Conservation (phyloP, 2,329 filamentous ascomycete species). For the Aureobasidium sp. region DNA sequence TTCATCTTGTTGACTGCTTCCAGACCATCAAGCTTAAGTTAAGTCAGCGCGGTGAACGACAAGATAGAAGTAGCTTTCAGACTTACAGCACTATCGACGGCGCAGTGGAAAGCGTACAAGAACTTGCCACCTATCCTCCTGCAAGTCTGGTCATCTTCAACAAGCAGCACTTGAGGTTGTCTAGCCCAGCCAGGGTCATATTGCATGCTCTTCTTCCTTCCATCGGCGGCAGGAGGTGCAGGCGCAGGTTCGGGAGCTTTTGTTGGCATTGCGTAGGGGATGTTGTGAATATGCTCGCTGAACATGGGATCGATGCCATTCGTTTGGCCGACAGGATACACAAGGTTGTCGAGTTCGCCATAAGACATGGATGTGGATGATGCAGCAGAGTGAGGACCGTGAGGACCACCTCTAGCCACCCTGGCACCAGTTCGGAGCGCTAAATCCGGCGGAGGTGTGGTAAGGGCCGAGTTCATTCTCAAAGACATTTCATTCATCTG, state of each 20-base stretch:
- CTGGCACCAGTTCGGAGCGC: slow-evolving; percentile 34
- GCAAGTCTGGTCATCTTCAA: slow-evolving; percentile 70
- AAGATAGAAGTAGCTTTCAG: not conserved
- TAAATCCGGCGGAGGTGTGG: slow-evolving; percentile 48
- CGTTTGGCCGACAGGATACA: slow-evolving; percentile 84
- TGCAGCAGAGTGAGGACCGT: slow-evolving; percentile 35
- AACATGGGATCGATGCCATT: slow-evolving; percentile 94
- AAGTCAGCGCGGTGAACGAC: slow-evolving; percentile 20
- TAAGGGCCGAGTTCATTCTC: slow-evolving; percentile 45
- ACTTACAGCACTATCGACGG: slow-evolving; percentile 55
- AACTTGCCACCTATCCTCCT: slow-evolving; percentile 60
- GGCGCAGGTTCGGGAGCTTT: slow-evolving; percentile 45
- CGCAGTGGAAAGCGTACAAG: slow-evolving; percentile 54
- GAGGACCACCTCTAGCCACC: slow-evolving; percentile 35
- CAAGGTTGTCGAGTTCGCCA: slow-evolving; percentile 58
- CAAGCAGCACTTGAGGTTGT: slow-evolving; percentile 73
- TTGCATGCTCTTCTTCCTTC: slow-evolving; percentile 52
- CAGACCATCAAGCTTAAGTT: slow-evolving; percentile 64
- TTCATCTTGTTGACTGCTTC: slow-evolving; percentile 86
- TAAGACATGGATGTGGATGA: slow-evolving; percentile 45
- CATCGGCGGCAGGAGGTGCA: slow-evolving; percentile 37
- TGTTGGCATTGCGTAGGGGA: slow-evolving; percentile 71
- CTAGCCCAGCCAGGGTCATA: slow-evolving; percentile 57
- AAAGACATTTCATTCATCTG: slow-evolving; percentile 53
- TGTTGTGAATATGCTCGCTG: slow-evolving; percentile 88